Conservation (phyloP, 2,329 filamentous ascomycete genomes). For the Aspergillus niger region DNA sequence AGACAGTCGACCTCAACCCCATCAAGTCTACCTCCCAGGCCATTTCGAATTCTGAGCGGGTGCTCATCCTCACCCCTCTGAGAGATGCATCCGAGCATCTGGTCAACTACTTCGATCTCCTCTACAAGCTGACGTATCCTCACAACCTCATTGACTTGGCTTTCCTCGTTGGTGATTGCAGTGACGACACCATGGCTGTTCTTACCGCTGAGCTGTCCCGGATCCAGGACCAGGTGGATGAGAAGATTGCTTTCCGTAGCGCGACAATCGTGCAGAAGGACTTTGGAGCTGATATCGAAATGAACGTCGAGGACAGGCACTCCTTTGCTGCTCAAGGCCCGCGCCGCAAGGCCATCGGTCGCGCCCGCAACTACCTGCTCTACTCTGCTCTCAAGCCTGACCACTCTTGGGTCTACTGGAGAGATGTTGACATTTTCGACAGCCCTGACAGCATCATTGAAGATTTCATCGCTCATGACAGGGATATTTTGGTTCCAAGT, state of each 20-base stretch:
- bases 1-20: slow-evolving; percentile 79
- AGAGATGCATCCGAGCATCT: slow-evolving; percentile 84
- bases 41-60: slow-evolving; percentile 75
- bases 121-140: slow-evolving; percentile 87
- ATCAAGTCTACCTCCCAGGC: slow-evolving; percentile 81
- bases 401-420: slow-evolving; percentile 98
- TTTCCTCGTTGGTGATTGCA: slow-evolving; percentile 90
- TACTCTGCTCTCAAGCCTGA: slow-evolving; percentile 82
- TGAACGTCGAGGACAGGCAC: slow-evolving; percentile 81
- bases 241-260: slow-evolving; percentile 81
- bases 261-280: slow-evolving; percentile 87
- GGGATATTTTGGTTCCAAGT: slow-evolving; percentile 94
- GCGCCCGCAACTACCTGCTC: slow-evolving; percentile 88
- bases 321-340: slow-evolving; percentile 85
- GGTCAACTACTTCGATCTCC: slow-evolving; percentile 87
- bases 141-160: slow-evolving; percentile 93
- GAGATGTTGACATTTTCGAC: slow-evolving; percentile 94
- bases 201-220: slow-evolving; percentile 83
- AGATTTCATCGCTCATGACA: slow-evolving; percentile 92
- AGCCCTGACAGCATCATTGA: slow-evolving; percentile 85
- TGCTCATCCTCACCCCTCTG: slow-evolving; percentile 89
- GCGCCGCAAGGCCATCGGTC: slow-evolving; percentile 84
- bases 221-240: slow-evolving; percentile 73
- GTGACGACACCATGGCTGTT: slow-evolving; percentile 86
- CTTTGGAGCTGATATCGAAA: slow-evolving; percentile 74